phyloP scores from a whole-genome alignment of 2,329 filamentous ascomycete species.

The Cercospora zeina region DNA sequence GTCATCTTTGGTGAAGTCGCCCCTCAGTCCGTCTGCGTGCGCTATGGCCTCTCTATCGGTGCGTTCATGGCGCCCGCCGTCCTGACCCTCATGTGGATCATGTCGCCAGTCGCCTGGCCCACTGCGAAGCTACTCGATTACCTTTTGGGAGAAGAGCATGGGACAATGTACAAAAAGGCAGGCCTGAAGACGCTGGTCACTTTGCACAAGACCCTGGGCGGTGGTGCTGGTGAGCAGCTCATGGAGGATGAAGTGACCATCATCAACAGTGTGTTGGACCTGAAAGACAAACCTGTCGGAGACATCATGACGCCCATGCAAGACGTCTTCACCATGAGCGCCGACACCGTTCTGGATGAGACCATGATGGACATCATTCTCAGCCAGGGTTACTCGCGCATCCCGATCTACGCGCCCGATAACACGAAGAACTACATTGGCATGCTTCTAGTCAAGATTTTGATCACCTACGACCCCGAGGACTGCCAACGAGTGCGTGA shows the following conservation, averaged over 20 bases:
- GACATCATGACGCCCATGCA: constrained; percentile 99
- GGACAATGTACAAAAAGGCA: constrained; percentile 96
- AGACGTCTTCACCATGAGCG: constrained; percentile 95
- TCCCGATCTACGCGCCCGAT: constrained; percentile 86
- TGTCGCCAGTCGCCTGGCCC: constrained; percentile 87
- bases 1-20: constrained; percentile 98
- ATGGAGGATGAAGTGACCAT: constrained; percentile 99
- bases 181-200: constrained; percentile 95
- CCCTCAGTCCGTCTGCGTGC: constrained; percentile 93
- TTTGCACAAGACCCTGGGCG: constrained; percentile 86
- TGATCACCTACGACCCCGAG: constrained; percentile 98
- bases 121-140: constrained; percentile 93
- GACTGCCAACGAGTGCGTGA: constrained; percentile 83
- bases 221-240: constrained; percentile 77
- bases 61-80: constrained; percentile 91
- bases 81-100: constrained; percentile 83
- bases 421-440: constrained; percentile 88
- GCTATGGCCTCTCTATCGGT: constrained; percentile 91
- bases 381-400: constrained; percentile 90
- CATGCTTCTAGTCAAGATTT: constrained; percentile 97
- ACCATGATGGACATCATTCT: constrained; percentile 91
- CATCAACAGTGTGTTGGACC: constrained; percentile 91
- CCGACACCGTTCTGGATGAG: constrained; percentile 89
- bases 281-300: constrained; percentile 93
- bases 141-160: constrained; percentile 90